phyloP scores from a whole-genome alignment of 768 basidiomycete species.

The Amylocystis lapponica region DNA sequence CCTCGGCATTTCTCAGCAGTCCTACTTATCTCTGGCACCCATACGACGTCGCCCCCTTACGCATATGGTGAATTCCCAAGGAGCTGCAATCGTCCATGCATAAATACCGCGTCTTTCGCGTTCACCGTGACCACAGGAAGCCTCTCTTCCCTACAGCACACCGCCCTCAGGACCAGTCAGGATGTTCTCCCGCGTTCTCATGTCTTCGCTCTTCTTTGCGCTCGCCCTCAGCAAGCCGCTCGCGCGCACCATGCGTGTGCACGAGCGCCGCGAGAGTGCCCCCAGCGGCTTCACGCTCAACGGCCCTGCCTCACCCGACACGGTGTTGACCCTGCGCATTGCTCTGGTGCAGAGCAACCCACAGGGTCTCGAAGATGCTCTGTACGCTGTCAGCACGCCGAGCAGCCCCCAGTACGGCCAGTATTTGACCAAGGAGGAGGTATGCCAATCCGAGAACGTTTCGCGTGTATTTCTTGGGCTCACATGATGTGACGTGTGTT shows the following conservation, averaged over 20 bases:
- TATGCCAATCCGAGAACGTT: too few relatives aligned
- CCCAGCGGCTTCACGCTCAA: constrained; percentile 19
- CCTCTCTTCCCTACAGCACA: too few relatives aligned
- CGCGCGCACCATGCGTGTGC: constrained; percentile 21
- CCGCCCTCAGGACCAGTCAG: too few relatives aligned
- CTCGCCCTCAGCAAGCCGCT: constrained; percentile 15
- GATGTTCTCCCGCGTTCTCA: constrained; percentile 16
- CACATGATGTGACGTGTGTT: too few relatives aligned
- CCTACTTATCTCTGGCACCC: too few relatives aligned
- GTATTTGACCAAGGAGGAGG: constrained; percentile 34
- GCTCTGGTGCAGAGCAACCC: constrained; percentile 31
- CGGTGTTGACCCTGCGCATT: constrained; percentile 31
- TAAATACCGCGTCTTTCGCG: too few relatives aligned
- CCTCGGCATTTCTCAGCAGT: too few relatives aligned
- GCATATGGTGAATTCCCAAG: too few relatives aligned
- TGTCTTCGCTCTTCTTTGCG: constrained; percentile 10
- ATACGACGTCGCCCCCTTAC: too few relatives aligned
- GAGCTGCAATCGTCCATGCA: too few relatives aligned
- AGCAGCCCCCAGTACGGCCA: constrained; percentile 30
- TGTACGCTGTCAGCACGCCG: constrained; percentile 34
- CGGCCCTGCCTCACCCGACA: constrained; percentile 25
- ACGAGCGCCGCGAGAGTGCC: constrained; percentile 20
- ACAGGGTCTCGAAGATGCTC: constrained; percentile 29
- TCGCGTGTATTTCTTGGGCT: too few relatives aligned
- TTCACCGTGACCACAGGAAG: too few relatives aligned